These are phyloP conservation scores for Trichoderma aggressivum DNA, from an alignment of 2,329 filamentous ascomycete genomes.

Conservation along the genomic window DNA sequence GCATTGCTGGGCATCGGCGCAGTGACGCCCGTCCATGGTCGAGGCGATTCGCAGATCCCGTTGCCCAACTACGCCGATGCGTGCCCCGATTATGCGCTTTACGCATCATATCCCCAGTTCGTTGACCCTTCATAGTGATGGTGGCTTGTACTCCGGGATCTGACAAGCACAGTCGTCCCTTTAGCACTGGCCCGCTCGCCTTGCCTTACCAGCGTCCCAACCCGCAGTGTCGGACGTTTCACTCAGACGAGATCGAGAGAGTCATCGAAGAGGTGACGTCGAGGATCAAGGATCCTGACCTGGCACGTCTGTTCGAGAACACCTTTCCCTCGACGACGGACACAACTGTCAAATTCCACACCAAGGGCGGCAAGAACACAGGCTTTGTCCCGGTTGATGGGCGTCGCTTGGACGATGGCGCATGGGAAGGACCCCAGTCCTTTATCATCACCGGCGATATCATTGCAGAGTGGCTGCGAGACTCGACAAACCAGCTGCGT, in stretches of 20 bases:
- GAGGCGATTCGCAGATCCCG: conserved; percentile 26
- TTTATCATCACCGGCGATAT: conserved; percentile 95
- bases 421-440: conserved; percentile 82
- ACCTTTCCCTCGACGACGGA: conserved; percentile 83
- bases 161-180: conserved; percentile 58
- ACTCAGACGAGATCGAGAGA: conserved; percentile 79
- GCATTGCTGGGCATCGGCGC: conserved; percentile 28
- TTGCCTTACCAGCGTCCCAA: conserved; percentile 86
- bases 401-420: conserved; percentile 46
- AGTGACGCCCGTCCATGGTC: conserved; percentile 20
- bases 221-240: conserved; percentile 80
- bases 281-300: conserved; percentile 77
- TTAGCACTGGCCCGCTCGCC: conserved; percentile 72
- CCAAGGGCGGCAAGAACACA: conserved; percentile 52
- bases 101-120: conserved; percentile 40
- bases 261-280: conserved; percentile 80
- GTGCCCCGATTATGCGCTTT: conserved; percentile 42
- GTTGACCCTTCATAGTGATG: conserved; percentile 17
- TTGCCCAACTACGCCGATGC: conserved; percentile 28
- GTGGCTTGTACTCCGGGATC: neutral
- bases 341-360: conserved; percentile 86
- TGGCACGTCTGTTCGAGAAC: conserved; percentile 92
- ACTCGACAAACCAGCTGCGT: conserved; percentile 88
- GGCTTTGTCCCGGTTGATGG: conserved; percentile 36
- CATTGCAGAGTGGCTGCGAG: conserved; percentile 86